Evolutionary conservation across 2,329 filamentous ascomycete species (phyloP), one percentile per base, ranked within the genome.

Genomic region (Drechmeria coniospora): DNA sequence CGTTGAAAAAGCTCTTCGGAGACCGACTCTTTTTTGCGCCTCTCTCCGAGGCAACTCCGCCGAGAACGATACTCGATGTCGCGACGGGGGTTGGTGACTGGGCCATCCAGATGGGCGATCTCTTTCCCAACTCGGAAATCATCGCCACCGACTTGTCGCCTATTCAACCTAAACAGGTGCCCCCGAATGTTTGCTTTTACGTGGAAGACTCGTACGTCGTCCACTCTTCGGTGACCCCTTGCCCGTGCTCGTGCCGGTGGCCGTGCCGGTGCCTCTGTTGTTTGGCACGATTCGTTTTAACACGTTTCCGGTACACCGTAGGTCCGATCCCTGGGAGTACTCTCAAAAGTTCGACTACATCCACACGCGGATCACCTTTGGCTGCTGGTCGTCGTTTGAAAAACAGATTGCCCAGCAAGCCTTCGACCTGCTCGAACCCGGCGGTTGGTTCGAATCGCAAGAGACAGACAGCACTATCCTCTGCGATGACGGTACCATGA

Each of bases 161-260:
- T 2, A 72, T 79, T 15, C 75, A 80, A 42, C 73, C 74, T 3
- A 54, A 54, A 4, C 58, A 66, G 26, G 74, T 82, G 1, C 78
- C 79, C 1, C 65, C 68, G 12, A 86, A 86, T 36, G 74, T 83
- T 10, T 68, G 72, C 35, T 86, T 86, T 38, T 71, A 72, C 34
- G 65, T 86, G 25, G 77, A 83, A 43, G 78, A 84, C 41, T 53
- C 52, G 49, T 53, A 44, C 39, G 51, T 46, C 7, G 14, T 14
- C 1, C 8, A 7, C 14, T 8, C 17, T 15, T 4, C 5, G 8
- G 8, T 15, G n/a, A 15, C 4, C 4, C 18, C 8, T 10, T 10
- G 5, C 13, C 13, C 23, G 11, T n/a, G n/a, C n/a, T n/a, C n/a
- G n/a, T n/a, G n/a, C n/a, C n/a, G n/a, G n/a, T n/a, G n/a, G n/a